These are phyloP conservation scores for Aspergillus pseudonomiae DNA, from an alignment of 2,329 filamentous ascomycete species.

Conservation along the genomic window DNA sequence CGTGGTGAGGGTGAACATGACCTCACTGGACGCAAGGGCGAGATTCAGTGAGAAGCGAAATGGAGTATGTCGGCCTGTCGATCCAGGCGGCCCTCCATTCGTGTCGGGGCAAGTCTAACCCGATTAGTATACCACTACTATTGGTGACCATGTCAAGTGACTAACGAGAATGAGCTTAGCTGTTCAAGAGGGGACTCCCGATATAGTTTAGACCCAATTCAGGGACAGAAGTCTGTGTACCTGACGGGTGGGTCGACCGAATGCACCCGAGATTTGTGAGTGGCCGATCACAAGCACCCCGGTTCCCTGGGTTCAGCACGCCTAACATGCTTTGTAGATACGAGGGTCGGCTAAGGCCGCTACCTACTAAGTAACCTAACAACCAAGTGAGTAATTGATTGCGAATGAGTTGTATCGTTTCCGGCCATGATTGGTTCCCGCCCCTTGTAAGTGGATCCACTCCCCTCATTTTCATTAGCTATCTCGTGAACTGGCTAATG, in stretches of 20 bases:
- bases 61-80: neutral
- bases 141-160: neutral
- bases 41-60: neutral
- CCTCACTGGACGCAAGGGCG: neutral
- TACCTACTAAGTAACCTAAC: too few species aligned
- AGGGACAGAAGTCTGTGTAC: neutral
- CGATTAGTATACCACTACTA: neutral
- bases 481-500: neutral
- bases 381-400: neutral
- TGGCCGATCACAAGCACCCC: neutral
- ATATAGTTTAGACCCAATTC: neutral
- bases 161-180: slow-evolving; percentile 2
- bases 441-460: neutral
- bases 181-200: neutral
- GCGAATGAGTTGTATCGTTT: neutral
- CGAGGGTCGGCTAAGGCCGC: neutral
- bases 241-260: slow-evolving; percentile 6
- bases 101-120: neutral
- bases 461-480: neutral
- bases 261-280: neutral
- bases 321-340: neutral
- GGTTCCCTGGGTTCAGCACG: neutral
- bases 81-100: neutral
- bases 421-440: neutral
- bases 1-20: slow-evolving; percentile 4